Base-by-base conservation (phyloP, 2,329 filamentous ascomycete genomes). In the Cercospora nicotianae region DNA sequence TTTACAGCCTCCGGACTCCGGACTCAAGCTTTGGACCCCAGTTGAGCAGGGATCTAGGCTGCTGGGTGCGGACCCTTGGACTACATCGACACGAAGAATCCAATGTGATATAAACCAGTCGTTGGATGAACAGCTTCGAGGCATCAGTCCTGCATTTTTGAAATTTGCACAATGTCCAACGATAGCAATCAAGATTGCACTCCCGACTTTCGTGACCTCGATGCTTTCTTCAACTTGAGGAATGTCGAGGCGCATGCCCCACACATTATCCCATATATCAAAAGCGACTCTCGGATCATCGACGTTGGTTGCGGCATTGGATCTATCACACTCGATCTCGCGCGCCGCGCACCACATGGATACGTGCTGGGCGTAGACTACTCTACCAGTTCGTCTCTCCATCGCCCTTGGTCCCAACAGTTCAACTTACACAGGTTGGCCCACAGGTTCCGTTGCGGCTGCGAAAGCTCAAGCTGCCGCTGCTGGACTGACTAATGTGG, bases 301-400 rank as follows among this genome's bases (percentile, higher is more conserved):
- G 81, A 83, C 63, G 79, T 83, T 1, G 82, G 82, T 26, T 81
- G 81, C 59, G 81, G 81, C 0, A 80, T 81, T 2, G 81, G 81
- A 18, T 81, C 79, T 16, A 83, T 83, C 67, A 81, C 80, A 3
- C 73, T 77, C 4, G 79, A 80, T 26, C 75, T 83, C 7, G 80
- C 81, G 5, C 55, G 57, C 28, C 57, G 48, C 20, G 61, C 23
- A 1, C 62, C 66, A 7, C 12, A 10, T 68, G 76, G 28, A 75
- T 77, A 60, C 36, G 67, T 83, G 28, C 79, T 79, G 59, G 82
- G 78, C 65, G 77, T 82, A 64, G 81, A 84, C 70, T 74, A 80
- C 48, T 65, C 31, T 55, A 33, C 67, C 20, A 65, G 66, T 69
- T 39, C 20, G 39, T 39, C 9, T 39, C 9, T 16, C 10, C 28